phyloP scores from a whole-genome alignment of 805 yeast species.

The Cyberlindnera petersonii region DNA sequence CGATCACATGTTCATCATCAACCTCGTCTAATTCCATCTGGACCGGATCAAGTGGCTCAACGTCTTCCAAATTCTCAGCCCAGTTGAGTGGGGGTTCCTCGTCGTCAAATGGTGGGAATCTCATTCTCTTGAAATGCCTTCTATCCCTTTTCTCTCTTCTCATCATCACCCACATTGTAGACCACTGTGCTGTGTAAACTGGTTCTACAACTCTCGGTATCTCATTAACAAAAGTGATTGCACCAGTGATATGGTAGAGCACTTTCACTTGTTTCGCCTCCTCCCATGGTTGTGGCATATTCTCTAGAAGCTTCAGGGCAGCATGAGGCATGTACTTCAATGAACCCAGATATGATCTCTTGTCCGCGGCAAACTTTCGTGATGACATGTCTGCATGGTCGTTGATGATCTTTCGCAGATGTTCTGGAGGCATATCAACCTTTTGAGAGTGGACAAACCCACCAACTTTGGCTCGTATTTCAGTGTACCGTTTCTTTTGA shows the following conservation, averaged over 20 bases:
- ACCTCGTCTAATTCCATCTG: slow-evolving; percentile 58
- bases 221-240: slow-evolving; percentile 92
- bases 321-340: slow-evolving; percentile 96
- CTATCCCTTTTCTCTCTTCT: slow-evolving; percentile 91
- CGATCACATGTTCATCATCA: slow-evolving; percentile 57
- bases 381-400: slow-evolving; percentile 86
- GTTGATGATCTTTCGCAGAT: slow-evolving; percentile 74
- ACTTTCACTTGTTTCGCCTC: slow-evolving; percentile 79
- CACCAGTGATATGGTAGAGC: slow-evolving; percentile 86
- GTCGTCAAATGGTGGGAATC: slow-evolving; percentile 95
- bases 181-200: slow-evolving; percentile 92
- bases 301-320: slow-evolving; percentile 78
- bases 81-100: slow-evolving; percentile 91
- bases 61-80: slow-evolving; percentile 71
- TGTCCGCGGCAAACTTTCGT: slow-evolving; percentile 74
- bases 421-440: slow-evolving; percentile 91
- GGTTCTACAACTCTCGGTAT: slow-evolving; percentile 90
- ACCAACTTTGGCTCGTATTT: slow-evolving; percentile 30
- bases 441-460: slow-evolving; percentile 57
- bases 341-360: slow-evolving; percentile 84
- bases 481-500: slow-evolving; percentile 56
- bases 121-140: slow-evolving; percentile 82
- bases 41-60: slow-evolving; percentile 71
- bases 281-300: slow-evolving; percentile 99
- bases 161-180: slow-evolving; percentile 89